Percentiles rank a stretch among this genome's conserved stretches.
Conservation (phyloP, 2,329 filamentous ascomycete genomes). For the Calonectria hongkongensis region DNA sequence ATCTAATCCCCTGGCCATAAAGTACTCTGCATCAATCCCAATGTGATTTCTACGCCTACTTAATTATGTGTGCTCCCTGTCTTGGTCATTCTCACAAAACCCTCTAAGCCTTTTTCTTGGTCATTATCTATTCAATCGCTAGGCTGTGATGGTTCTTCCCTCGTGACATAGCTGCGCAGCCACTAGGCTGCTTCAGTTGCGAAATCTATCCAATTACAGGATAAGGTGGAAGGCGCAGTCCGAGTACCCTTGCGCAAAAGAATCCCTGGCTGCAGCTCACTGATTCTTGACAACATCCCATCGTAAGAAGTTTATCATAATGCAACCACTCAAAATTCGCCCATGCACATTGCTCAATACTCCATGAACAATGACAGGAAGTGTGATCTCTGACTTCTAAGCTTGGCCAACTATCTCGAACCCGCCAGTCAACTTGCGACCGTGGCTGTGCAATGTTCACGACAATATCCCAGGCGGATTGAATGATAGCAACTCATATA, state of each 20-base stretch:
- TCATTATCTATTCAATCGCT: neutral
- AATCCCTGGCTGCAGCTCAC: too few relatives aligned
- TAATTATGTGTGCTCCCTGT: neutral
- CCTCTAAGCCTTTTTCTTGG: neutral
- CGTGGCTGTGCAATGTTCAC: neutral
- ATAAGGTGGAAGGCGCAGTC: neutral
- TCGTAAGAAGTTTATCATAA: neutral
- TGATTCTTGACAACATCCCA: too few relatives aligned
- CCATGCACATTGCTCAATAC: neutral
- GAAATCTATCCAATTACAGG: neutral
- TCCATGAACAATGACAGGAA: neutral
- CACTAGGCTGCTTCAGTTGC: neutral
- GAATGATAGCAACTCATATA: neutral
- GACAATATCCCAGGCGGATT: neutral
- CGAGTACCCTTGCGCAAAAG: neutral
- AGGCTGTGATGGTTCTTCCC: neutral
- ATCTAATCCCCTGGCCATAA: conserved; percentile 27
- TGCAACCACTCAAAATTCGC: neutral
- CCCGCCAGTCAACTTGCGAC: neutral
- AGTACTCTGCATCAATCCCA: conserved; percentile 20
- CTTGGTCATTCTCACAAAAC: too few relatives aligned
- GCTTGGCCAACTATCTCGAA: neutral
- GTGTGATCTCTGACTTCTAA: neutral
- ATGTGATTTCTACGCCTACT: neutral
- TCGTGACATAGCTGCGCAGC: neutral